phyloP scores from a whole-genome alignment of 2,329 filamentous ascomycete genomes.

The Stachybotrys echinatus region DNA sequence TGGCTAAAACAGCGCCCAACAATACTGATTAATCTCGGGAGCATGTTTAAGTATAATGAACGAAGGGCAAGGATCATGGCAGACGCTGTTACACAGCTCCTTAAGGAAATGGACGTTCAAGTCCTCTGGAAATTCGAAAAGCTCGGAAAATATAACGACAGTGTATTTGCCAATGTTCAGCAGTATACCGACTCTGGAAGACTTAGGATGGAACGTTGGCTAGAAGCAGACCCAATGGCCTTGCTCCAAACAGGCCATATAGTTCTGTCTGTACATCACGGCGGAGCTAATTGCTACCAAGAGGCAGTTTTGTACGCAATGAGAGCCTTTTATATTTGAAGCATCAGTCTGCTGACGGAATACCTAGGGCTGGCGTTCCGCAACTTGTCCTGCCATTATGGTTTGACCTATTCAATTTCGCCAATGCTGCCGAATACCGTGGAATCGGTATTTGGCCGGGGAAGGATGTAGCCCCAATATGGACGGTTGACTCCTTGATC shows the following conservation, averaged over 20 bases:
- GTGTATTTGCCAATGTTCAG: conserved; percentile 4
- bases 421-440: conserved; percentile 33
- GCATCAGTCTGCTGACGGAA: background rate
- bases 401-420: conserved; percentile 38
- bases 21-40: conserved; percentile 43
- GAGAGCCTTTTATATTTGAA: background rate
- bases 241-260: conserved; percentile 27
- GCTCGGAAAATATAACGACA: conserved; percentile 1
- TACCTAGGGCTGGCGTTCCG: conserved; percentile 12
- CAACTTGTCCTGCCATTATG: conserved; percentile 39
- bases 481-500: conserved; percentile 15
- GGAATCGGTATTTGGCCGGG: conserved; percentile 33
- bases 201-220: conserved; percentile 17
- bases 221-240: conserved; percentile 20
- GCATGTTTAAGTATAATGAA: conserved; percentile 20
- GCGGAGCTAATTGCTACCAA: conserved; percentile 32
- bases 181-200: conserved; percentile 9
- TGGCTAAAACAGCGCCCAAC: conserved; percentile 38
- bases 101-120: conserved; percentile 16
- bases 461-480: conserved; percentile 19
- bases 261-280: conserved; percentile 28
- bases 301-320: conserved; percentile 33
- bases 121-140: conserved; percentile 24
- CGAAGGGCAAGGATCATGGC: conserved; percentile 19
- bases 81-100: conserved; percentile 11